Conservation (phyloP, 371 early-diverging fungal species). For the Rhizomucor pusillus region DNA sequence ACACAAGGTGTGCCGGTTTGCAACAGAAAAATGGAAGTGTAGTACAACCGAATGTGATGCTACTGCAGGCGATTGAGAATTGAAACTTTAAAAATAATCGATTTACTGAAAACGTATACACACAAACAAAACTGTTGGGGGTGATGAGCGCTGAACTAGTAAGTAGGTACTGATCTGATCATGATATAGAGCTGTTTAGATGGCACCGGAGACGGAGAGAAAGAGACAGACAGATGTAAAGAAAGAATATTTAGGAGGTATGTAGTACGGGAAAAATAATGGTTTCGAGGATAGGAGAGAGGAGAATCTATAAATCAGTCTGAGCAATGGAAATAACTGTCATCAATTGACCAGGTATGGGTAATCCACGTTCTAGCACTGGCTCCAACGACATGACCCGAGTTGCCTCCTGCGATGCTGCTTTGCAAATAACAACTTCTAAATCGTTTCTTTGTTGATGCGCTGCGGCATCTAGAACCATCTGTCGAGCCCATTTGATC, state of each 20-base stretch:
- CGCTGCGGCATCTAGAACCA: conserved; percentile 19
- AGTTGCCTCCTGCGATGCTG: conserved; percentile 23
- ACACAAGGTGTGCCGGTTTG: too few relatives aligned
- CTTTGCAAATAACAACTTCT: conserved; percentile 32
- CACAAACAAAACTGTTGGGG: too few relatives aligned
- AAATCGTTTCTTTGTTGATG: conserved; percentile 5
- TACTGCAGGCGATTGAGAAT: too few relatives aligned
- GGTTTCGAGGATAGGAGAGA: background rate
- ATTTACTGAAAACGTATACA: too few relatives aligned
- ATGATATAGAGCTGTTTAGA: too few relatives aligned
- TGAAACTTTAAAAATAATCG: too few relatives aligned
- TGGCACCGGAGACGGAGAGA: background rate
- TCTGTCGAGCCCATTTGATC: conserved; percentile 35
- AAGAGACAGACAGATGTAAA: too few relatives aligned
- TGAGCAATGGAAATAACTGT: conserved; percentile 19
- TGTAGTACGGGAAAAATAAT: background rate
- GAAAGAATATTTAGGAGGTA: background rate
- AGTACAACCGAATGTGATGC: too few relatives aligned
- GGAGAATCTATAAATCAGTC: background rate
- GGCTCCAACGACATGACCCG: conserved; percentile 24
- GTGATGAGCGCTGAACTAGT: too few relatives aligned
- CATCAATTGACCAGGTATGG: conserved; percentile 15
- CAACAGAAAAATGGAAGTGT: too few relatives aligned
- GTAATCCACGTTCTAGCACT: conserved; percentile 9
- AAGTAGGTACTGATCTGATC: too few relatives aligned